Evolutionary conservation across 441 rosid genomes (phyloP).

Genomic region (Arabidopsis hybrid): DNA sequence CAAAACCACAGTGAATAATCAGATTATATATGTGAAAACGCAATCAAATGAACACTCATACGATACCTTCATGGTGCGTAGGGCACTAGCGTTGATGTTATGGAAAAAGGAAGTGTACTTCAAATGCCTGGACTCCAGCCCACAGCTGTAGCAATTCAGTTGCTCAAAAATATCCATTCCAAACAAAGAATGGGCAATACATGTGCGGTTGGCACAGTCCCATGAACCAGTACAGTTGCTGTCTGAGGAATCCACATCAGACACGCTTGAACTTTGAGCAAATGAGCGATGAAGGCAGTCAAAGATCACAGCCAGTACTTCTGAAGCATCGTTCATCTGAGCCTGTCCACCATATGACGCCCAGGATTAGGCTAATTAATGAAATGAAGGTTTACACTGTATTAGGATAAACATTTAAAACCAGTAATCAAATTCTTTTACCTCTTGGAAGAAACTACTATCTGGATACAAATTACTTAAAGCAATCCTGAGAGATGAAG

Average conservation of each 20-base stretch:
- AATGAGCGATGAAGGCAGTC: conserved; percentile 93
- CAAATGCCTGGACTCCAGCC: conserved; percentile 87
- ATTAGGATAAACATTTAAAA: too few relatives aligned
- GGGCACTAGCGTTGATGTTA: conserved; percentile 92
- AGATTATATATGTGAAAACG: not conserved
- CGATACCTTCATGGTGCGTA: conserved; percentile 85
- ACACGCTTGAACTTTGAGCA: conserved; percentile 60
- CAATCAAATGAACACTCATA: not conserved
- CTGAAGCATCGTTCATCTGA: conserved; percentile 99
- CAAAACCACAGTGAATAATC: not conserved
- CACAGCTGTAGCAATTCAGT: conserved; percentile 84
- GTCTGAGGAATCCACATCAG: conserved; percentile 70
- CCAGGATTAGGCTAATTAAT: too few relatives aligned
- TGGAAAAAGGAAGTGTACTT: conserved; percentile 95
- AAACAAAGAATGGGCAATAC: conserved; percentile 86
- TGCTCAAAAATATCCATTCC: conserved; percentile 89
- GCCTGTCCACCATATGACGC: conserved; percentile 34
- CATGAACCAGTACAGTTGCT: conserved; percentile 70
- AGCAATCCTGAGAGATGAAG: conserved; percentile 85
- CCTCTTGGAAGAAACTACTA: too few relatives aligned
- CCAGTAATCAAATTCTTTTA: too few relatives aligned
- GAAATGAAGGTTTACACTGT: too few relatives aligned
- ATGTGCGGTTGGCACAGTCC: conserved; percentile 78
- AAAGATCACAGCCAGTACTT: conserved; percentile 87
- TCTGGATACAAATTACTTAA: conserved; percentile 59